These are phyloP conservation scores for Citropsis articulata DNA, from an alignment of 345 rosid species.

Conservation along the genomic window DNA sequence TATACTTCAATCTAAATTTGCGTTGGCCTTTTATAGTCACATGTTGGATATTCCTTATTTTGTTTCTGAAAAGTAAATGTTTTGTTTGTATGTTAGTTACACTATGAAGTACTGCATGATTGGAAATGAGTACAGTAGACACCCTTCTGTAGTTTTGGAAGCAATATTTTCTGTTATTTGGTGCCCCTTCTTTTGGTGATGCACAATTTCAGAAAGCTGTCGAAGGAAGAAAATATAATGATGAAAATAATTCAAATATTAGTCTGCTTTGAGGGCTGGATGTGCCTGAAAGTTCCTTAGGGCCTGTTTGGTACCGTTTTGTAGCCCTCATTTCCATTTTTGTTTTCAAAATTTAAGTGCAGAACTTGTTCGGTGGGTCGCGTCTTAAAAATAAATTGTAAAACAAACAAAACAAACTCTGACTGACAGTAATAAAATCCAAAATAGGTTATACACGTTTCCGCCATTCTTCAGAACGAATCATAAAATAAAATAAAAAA, in stretches of 20 bases:
- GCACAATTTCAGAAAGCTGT: background rate
- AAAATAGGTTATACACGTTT: too few species aligned
- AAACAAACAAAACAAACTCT: too few species aligned
- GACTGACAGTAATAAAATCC: too few species aligned
- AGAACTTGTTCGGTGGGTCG: too few species aligned
- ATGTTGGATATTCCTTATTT: background rate
- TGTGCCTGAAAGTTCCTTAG: background rate
- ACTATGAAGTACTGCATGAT: background rate
- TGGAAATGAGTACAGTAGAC: background rate
- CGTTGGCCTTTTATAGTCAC: background rate
- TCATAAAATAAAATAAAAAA: too few species aligned
- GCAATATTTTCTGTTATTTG: background rate
- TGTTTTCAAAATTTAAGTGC: too few species aligned
- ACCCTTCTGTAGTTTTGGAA: background rate
- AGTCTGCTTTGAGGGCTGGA: background rate
- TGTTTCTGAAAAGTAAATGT: background rate
- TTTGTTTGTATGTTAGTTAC: background rate
- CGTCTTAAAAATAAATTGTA: too few species aligned
- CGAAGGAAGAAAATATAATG: background rate
- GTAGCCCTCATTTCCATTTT: too few species aligned
- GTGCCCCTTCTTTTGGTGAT: background rate
- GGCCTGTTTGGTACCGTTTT: too few species aligned
- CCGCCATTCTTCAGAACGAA: too few species aligned
- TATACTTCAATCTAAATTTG: background rate
- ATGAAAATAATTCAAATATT: background rate